Evolutionary conservation across 2,329 filamentous ascomycete species (phyloP).

Genomic region (Colletotrichum neosansevieriae): DNA sequence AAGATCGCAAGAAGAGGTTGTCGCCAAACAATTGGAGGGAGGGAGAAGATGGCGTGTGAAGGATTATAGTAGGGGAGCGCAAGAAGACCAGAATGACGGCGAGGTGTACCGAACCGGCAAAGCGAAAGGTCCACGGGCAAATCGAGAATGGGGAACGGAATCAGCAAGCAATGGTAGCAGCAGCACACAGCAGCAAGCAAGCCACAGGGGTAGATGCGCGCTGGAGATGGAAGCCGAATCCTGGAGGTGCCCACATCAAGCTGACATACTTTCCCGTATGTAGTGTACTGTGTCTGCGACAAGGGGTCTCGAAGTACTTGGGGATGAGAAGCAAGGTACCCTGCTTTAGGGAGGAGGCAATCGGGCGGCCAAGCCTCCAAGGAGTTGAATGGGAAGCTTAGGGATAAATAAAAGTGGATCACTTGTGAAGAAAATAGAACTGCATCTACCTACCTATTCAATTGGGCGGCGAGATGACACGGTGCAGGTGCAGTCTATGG

Average conservation of each 20-base stretch:
- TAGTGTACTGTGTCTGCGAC: conserved; percentile 28
- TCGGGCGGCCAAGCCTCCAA: conserved; percentile 3
- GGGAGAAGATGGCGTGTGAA: background rate
- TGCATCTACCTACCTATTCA: background rate
- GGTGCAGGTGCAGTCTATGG: conserved; percentile 11
- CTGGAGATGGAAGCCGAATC: conserved; percentile 7
- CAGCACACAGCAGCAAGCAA: background rate
- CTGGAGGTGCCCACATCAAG: conserved; percentile 19
- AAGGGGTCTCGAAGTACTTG: background rate
- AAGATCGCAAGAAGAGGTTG: conserved; percentile 16
- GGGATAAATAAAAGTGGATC: background rate
- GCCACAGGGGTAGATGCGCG: background rate
- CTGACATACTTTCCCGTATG: conserved; percentile 29
- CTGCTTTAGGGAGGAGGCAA: conserved; percentile 7
- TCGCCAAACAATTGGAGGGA: conserved; percentile 3
- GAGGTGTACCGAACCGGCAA: conserved; percentile 12
- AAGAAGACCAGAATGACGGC: conserved; percentile 8
- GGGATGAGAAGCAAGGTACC: background rate
- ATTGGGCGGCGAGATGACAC: conserved; percentile 11
- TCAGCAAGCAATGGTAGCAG: background rate
- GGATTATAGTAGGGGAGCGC: background rate
- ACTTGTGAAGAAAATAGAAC: conserved; percentile 17
- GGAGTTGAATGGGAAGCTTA: conserved; percentile 5
- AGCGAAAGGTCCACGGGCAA: conserved; percentile 16
- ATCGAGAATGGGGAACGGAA: conserved; percentile 18